Base-by-base conservation (phyloP, 768 basidiomycete species). In the Tremella yokohamensis region DNA sequence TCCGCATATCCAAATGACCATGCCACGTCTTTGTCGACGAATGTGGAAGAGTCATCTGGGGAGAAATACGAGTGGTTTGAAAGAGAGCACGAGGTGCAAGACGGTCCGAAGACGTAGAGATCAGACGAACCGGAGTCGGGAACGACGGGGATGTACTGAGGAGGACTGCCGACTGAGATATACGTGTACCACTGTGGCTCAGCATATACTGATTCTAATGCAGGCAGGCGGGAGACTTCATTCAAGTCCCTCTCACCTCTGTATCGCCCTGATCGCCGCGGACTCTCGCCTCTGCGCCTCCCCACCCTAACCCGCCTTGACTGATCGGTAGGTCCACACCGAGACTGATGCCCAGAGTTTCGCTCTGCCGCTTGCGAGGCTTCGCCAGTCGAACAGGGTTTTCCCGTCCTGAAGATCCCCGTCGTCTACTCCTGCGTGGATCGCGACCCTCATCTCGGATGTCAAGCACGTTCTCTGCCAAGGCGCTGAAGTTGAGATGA, bases 111-210 rank as follows among this genome's bases (percentile, higher is more conserved):
- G 22, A 65, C 47, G 49, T 58, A 65, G 0, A 62, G 53, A 37
- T 65, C 64, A 38, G 60, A 56, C 15, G 64, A 65, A 13, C 64
- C 64, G 19, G 64, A 58, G 40, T 65, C 64, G 11, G 64, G 64
- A 0, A 65, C 24, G 12, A 65, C 52, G n/a, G 64, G 60, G 15
- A 65, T 13, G 18, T 57, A 58, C 48, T 65, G 64, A 15, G 64
- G 64, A 29, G 64, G 64, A 42, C 56, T 42, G 19, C 64, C 64
- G 29, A 62, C 40, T 13, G 64, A 56, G 48, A 65, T 59, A 38
- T 61, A 62, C 0, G 64, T 65, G 50, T 54, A 65, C 64, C 64
- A 65, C 63, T 65, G 44, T 12, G 18, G 18, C 24, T 54, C 44
- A 49, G 19, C 16, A 29, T 34, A 51, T 34, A 11, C 29, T 6